Base-by-base conservation (phyloP, 2,329 filamentous ascomycete genomes). In the Aspergillus latus region DNA sequence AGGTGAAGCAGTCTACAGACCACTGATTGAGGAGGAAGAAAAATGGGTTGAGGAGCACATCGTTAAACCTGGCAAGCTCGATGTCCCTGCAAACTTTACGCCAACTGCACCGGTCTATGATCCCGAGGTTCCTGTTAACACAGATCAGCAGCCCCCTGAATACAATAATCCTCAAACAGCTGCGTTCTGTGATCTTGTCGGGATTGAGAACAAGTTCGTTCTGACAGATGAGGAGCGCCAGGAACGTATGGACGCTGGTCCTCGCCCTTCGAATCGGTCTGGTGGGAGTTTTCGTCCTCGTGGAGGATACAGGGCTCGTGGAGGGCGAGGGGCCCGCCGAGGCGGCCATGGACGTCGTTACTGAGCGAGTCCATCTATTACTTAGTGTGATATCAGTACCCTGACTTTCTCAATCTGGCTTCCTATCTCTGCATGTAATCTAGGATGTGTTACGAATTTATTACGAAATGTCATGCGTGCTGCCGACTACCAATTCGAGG, bases 141-240 rank as follows among this genome's bases (percentile, higher is more conserved):
- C 85, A 0, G 66, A 78, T 0, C 78, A 86, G n/a, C 82, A 86
- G 70, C 90, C 92, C 1, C 77, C 80, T 1, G 92, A 97, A 74
- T 93, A 93, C 70, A 90, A 85, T 3, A 97, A 94, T 68, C 87
- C 88, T 10, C 93, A 97, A 75, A 97, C 92, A 5, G 79, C 78
- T n/a, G 74, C 79, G 2, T 97, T 93, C 69, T 99, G 94, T 72
- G 78, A 86, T 54, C 74, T 97, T 54, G 66, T 97, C 1, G 86
- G 83, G 7, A 86, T 99, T 34, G 76, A 83, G 5, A 96, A 97
- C 70, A 80, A 86, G 9, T 96, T 87, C 78, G 81, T 88, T 64
- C 83, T 88, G 1, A 85, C 77, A n/a, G 82, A 88, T 2, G 86
- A 91, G 65, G 89, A 96, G 70, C 82, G 86, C 50, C 75, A 76